A percentile compares a stretch with the other conserved stretches of the same genome.
Evolutionary conservation across 2,329 filamentous ascomycete genomes (phyloP).

Genomic region (Metarhizium album): DNA sequence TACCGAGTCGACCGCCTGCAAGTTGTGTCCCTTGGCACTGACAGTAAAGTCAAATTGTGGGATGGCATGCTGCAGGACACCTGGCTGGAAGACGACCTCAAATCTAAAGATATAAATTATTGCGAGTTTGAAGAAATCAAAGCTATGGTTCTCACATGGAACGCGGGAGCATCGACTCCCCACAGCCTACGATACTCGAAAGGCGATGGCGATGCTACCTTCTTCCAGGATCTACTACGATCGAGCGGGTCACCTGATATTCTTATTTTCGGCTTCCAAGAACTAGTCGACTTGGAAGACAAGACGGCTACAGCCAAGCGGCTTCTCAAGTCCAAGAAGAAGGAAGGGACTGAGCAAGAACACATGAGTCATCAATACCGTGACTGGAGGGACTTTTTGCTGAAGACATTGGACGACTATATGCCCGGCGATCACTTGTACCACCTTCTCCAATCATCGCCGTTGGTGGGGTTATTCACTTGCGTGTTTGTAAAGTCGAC

Average conservation of each 20-base stretch:
- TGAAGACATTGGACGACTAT: slow-evolving; percentile 70
- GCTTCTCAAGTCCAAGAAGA: slow-evolving; percentile 84
- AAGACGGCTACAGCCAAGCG: slow-evolving; percentile 97
- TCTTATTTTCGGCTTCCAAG: slow-evolving; percentile 91
- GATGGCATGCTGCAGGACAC: slow-evolving; percentile 89
- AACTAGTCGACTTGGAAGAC: slow-evolving; percentile 95
- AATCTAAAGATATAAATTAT: slow-evolving; percentile 68
- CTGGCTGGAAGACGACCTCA: slow-evolving; percentile 88
- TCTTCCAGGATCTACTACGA: slow-evolving; percentile 71
- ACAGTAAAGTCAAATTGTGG: slow-evolving; percentile 78
- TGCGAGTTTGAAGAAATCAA: slow-evolving; percentile 77
- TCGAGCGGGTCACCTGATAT: slow-evolving; percentile 77
- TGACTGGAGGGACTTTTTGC: slow-evolving; percentile 87
- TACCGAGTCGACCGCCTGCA: slow-evolving; percentile 80
- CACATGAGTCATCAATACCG: slow-evolving; percentile 97
- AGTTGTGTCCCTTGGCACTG: slow-evolving; percentile 76
- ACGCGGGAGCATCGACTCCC: slow-evolving; percentile 92
- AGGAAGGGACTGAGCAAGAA: slow-evolving; percentile 68
- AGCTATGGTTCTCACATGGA: slow-evolving; percentile 84
- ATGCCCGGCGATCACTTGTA: slow-evolving; percentile 71
- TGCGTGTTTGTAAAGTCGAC: slow-evolving; percentile 87
- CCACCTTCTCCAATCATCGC: slow-evolving; percentile 72
- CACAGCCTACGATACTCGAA: slow-evolving; percentile 62
- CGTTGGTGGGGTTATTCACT: slow-evolving; percentile 88
- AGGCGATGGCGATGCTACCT: slow-evolving; percentile 62